Evolutionary conservation across 257 asterid species (phyloP), one percentile per base, ranked within the genome.

Genomic region (Eustoma russellianum): DNA sequence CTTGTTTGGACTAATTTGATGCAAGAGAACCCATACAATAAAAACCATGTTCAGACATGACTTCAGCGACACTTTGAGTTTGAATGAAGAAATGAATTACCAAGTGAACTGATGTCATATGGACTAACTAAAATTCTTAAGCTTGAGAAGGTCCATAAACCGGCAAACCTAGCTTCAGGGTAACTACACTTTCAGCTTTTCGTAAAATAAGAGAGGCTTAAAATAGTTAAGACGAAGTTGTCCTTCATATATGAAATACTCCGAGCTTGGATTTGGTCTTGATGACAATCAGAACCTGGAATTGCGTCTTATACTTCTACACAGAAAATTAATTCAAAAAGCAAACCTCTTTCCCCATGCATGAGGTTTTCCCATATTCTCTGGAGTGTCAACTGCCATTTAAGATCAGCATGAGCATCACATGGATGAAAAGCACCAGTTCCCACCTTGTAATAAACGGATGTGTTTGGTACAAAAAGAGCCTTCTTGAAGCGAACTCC

Each of bases 341-440:
- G 33, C 33, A 14, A 57, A 86, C 98, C 95, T 74, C 69, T 78
- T 67, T 76, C 88, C 41, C 69, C 91, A 34, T 33, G 48, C 52
- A 70, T 18, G 48, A 85, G 79, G 76, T 77, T 77, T 74, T 92
- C 94, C 97, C 97, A 92, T 73, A 79, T 44, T 76, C 67, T 79
- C 73, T 85, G 99, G 65, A 88, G 95, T 51, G 81, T 75, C 69
- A 82, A 56, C 77, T 92, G 99, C 95, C 95, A 92, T 17, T 95
- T 82, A 59, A 92, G 61, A 78, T 92, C 94, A 64, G 79, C 82
- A 60, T 87, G 94, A 68, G 78, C 59, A 64, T 79, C 93, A 46
- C 73, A 53, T 35, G 70, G 67, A 16, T 77, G 72, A 65, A 76
- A 64, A 53, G 78, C 62, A 63, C 62, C 60, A 51, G 75, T 61